phyloP scores from a whole-genome alignment of 2,329 filamentous ascomycete genomes.

The Meredithiella fracta region DNA sequence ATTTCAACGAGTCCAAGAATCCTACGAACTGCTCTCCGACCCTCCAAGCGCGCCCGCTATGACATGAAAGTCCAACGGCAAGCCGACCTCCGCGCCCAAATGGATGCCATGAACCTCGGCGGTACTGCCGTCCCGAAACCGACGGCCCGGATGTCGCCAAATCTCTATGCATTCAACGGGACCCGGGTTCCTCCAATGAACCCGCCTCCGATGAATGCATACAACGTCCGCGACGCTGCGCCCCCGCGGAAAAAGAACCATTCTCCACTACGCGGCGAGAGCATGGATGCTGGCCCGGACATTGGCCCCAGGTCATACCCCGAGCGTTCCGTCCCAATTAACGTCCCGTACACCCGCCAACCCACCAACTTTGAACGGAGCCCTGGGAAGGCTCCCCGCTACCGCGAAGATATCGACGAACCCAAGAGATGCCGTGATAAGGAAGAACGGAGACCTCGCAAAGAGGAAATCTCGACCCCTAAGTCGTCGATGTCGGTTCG shows the following conservation, averaged over 20 bases:
- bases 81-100: conserved; percentile 22
- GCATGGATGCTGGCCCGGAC: background rate
- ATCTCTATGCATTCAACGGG: background rate
- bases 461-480: conserved; percentile 19
- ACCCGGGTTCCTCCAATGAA: background rate
- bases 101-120: conserved; percentile 21
- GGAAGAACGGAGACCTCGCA: conserved; percentile 21
- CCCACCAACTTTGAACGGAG: conserved; percentile 6
- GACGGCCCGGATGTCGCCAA: background rate
- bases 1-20: conserved; percentile 83
- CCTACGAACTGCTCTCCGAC: conserved; percentile 79
- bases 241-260: background rate
- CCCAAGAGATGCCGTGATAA: conserved; percentile 20
- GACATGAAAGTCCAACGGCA: conserved; percentile 45
- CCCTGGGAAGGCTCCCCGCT: background rate
- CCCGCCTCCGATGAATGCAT: conserved; percentile 18
- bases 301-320: background rate
- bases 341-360: background rate
- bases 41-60: conserved; percentile 54
- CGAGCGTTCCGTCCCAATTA: background rate
- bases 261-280: background rate
- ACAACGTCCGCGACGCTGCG: conserved; percentile 16
- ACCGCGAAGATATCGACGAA: conserved; percentile 17
- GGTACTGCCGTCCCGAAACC: conserved; percentile 23
- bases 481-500: conserved; percentile 21